Conservation (phyloP, 208 protist species). For the Leishmania lainsoni region DNA sequence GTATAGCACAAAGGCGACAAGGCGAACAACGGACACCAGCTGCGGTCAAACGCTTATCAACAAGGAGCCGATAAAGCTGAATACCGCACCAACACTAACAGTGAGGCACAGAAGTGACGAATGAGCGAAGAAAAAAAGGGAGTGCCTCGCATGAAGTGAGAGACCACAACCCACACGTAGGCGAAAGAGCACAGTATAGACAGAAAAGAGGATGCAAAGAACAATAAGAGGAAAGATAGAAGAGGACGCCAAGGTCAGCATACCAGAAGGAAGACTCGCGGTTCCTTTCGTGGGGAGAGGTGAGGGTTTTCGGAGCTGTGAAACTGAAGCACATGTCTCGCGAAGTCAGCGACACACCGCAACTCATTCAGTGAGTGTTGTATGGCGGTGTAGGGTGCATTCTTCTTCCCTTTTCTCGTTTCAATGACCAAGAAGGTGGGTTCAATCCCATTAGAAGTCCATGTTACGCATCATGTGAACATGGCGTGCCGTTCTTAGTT, state of each 20-base stretch:
- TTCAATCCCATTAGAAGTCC: neutral
- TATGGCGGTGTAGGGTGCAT: neutral
- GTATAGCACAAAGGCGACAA: neutral
- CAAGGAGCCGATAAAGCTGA: neutral
- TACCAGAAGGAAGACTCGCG: neutral
- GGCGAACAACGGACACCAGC: neutral
- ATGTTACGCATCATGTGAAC: neutral
- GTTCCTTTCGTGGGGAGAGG: neutral
- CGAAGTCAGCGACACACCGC: neutral
- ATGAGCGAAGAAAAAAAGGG: neutral
- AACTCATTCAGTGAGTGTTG: neutral
- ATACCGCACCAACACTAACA: neutral
- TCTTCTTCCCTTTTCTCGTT: neutral
- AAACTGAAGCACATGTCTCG: neutral
- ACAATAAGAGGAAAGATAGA: neutral
- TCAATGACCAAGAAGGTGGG: neutral
- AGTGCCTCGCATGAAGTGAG: neutral
- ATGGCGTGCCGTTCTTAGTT: neutral
- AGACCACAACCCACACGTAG: neutral
- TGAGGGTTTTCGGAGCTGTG: neutral
- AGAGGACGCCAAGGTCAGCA: neutral
- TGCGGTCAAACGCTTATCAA: neutral
- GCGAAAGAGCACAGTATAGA: neutral
- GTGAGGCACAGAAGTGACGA: too few species aligned
- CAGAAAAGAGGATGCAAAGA: neutral